phyloP scores from a whole-genome alignment of 257 asterid genomes.

The Mentha longifolia region DNA sequence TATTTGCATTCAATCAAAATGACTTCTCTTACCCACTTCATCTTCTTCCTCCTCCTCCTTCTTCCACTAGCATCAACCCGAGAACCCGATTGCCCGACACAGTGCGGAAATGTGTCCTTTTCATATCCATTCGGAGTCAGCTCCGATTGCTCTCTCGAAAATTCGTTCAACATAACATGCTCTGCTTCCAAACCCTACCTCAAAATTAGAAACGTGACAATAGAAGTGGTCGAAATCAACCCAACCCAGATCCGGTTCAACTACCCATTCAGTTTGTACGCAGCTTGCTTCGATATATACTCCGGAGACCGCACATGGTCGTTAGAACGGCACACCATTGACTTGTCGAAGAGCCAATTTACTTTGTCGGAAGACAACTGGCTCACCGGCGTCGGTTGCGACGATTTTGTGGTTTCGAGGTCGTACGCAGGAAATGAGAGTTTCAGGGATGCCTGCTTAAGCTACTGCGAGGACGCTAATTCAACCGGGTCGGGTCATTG shows the following conservation, averaged over 20 bases:
- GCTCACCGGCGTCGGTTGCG: constrained; percentile 34
- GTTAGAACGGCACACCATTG: rapidly evolving
- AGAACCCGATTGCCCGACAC: not conserved
- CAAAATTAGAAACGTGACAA: not conserved
- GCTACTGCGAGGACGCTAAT: not conserved
- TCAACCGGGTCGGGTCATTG: not conserved
- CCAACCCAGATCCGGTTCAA: constrained; percentile 3
- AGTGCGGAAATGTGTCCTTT: not conserved
- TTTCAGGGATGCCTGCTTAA: constrained; percentile 22
- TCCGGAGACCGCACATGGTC: not conserved
- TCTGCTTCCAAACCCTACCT: not conserved
- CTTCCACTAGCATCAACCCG: not conserved
- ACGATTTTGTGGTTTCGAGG: constrained; percentile 6
- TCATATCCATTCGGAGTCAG: constrained; percentile 22
- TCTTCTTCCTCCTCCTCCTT: not conserved
- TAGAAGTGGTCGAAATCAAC: constrained; percentile 1
- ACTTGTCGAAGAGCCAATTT: not conserved
- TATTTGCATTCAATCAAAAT: not conserved
- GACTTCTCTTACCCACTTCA: not conserved
- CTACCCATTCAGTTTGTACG: not conserved
- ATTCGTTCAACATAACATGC: not conserved
- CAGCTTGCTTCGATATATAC: not conserved
- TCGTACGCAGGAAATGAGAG: not conserved
- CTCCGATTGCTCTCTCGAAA: too few species aligned
- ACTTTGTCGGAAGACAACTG: constrained; percentile 34